A percentile compares a stretch with the other conserved stretches of the same genome.
phyloP scores from a whole-genome alignment of 1,139 yeast genomes.

The Pneumocystis wakefieldiae region DNA sequence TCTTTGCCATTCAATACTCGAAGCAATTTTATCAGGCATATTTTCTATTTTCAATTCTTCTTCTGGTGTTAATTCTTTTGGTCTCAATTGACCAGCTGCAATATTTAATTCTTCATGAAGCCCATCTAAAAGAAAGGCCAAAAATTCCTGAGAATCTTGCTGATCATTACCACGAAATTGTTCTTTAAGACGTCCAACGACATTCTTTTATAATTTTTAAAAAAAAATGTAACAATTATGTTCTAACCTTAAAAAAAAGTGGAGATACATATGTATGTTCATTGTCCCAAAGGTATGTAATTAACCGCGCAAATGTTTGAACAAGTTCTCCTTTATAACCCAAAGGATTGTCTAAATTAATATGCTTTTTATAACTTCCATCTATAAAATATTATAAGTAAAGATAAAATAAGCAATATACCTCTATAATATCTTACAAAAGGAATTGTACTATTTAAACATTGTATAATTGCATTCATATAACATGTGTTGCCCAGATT shows the following conservation, averaged over 20 bases:
- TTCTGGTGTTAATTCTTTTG: slow-evolving; percentile 15
- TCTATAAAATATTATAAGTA: slow-evolving; percentile 20
- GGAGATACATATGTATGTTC: slow-evolving; percentile 41
- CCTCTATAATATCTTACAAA: slow-evolving; percentile 26
- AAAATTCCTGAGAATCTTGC: slow-evolving; percentile 87
- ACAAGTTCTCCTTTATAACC: slow-evolving; percentile 81
- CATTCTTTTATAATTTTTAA: slow-evolving; percentile 36
- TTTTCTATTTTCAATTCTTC: slow-evolving; percentile 13
- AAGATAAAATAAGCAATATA: background rate
- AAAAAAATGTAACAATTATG: background rate
- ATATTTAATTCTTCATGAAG: slow-evolving; percentile 80
- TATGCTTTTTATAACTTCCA: slow-evolving; percentile 51
- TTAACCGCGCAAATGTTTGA: slow-evolving; percentile 49
- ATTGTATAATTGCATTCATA: slow-evolving; percentile 82
- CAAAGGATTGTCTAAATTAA: slow-evolving; percentile 56
- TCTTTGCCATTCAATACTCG: slow-evolving; percentile 90
- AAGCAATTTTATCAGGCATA: slow-evolving; percentile 67
- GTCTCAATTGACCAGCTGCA: slow-evolving; percentile 28
- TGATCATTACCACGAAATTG: slow-evolving; percentile 65
- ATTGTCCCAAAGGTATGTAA: slow-evolving; percentile 43
- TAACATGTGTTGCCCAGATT: slow-evolving; percentile 90
- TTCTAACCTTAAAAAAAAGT: slow-evolving; percentile 13
- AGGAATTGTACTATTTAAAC: slow-evolving; percentile 43
- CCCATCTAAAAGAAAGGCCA: slow-evolving; percentile 69
- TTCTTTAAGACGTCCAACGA: slow-evolving; percentile 55